Conservation (phyloP, 768 basidiomycete species). For the Leccinum olivaceopallidum region DNA sequence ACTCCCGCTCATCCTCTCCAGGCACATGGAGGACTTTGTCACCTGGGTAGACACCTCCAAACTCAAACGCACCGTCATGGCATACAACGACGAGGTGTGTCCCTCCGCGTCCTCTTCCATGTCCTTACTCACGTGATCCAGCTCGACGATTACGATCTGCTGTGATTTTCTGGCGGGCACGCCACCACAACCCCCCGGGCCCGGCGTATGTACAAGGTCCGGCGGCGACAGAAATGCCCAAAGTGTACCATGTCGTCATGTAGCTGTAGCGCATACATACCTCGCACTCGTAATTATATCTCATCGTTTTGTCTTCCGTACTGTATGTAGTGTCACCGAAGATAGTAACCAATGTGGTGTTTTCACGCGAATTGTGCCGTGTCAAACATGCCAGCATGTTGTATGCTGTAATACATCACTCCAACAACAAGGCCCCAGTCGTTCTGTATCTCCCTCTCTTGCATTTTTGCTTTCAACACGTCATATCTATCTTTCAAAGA, state of each 20-base stretch:
- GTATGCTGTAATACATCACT: slow-evolving; percentile 6
- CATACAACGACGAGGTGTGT: slow-evolving; percentile 92
- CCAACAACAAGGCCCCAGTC: slow-evolving; percentile 5
- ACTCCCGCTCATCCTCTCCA: slow-evolving; percentile 28
- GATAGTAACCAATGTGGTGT: slow-evolving; percentile 9
- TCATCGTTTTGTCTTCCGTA: not conserved
- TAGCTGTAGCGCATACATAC: not conserved
- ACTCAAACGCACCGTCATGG: slow-evolving; percentile 92
- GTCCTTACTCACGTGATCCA: slow-evolving; percentile 35
- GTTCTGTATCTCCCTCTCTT: slow-evolving; percentile 8
- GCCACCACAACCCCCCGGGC: not conserved
- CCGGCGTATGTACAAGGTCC: not conserved
- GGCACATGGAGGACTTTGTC: slow-evolving; percentile 99
- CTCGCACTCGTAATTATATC: not conserved
- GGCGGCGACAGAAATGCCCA: not conserved
- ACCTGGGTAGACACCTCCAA: slow-evolving; percentile 99
- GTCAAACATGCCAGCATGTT: slow-evolving; percentile 13
- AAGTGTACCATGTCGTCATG: not conserved
- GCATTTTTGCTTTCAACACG: slow-evolving; percentile 7
- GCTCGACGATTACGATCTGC: slow-evolving; percentile 93
- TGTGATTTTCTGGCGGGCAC: slow-evolving; percentile 41
- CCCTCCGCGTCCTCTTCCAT: not conserved
- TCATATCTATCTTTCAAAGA: slow-evolving; percentile 14
- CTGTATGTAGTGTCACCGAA: slow-evolving; percentile 5
- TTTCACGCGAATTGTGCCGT: slow-evolving; percentile 25